Evolutionary conservation across 805 yeast genomes (phyloP), one percentile per base, ranked within the genome.

Genomic region (Starmerella potacharoeniae): DNA sequence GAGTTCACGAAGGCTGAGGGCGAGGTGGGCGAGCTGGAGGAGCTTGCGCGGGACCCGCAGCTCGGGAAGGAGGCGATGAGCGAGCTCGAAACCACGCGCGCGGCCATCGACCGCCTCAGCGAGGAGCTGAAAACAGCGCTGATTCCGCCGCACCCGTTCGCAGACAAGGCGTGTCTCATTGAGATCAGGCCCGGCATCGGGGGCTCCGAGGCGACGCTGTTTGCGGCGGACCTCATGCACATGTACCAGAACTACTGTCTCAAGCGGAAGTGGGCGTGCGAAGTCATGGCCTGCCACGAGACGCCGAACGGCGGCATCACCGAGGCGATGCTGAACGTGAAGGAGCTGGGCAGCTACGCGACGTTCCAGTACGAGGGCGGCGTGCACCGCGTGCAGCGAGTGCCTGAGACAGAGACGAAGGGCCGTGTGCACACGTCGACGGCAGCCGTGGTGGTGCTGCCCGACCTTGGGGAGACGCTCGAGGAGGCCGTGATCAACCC

Each of bases 141-240:
- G 5, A 69, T 91, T 28, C 96, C 97, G 1, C 80, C 86, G 3
- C 83, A 84, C 60, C 82, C 81, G 46, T 86, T 84, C 67, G 77
- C 83, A 3, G 93, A 86, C 47, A 80, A 79, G 58, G 81, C 93
- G 0, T 83, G 95, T 48, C 72, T 93, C 2, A 60, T 93, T 17
- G 98, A 93, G 67, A 70, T 93, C 13, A 75, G 97, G 55, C 97
- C 97, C 0, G 98, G 98, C 7, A 88, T 91, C 2, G 98, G 98
- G 14, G 98, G 98, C 3, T 79, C 82, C 6, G 98, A 93, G 66
- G 96, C 98, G 0, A 82, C 83, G 66, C 77, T 93, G 13, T 93
- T 93, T 68, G 80, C 97, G 0, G 78, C 77, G 41, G 93, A 93
- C 65, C 70, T 93, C 55, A 69, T 88, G 57, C 76, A 77, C 55